These are phyloP conservation scores for Malassezia pachydermatis DNA, from an alignment of 1,284 basidiomycete genomes.

Conservation along the genomic window DNA sequence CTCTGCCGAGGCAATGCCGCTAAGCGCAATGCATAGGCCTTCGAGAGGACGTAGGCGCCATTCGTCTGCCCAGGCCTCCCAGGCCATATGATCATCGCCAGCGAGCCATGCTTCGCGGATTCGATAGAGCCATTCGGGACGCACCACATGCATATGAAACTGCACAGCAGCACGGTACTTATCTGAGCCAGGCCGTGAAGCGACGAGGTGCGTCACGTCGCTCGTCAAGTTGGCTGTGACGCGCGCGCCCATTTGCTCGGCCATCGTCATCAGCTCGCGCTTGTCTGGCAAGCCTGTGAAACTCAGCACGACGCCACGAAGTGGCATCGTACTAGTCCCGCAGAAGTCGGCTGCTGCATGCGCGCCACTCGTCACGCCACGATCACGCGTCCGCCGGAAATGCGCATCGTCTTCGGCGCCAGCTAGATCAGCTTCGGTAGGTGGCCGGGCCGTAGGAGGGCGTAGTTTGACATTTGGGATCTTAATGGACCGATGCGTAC, in stretches of 20 bases:
- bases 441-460: constrained; percentile 20
- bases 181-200: constrained; percentile 59
- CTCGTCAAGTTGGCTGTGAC: constrained; percentile 62
- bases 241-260: constrained; percentile 63
- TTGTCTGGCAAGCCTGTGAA: constrained; percentile 61
- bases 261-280: constrained; percentile 60
- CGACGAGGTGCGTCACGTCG: constrained; percentile 67
- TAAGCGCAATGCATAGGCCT: constrained; percentile 52
- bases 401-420: constrained; percentile 36
- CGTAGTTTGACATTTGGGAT: constrained; percentile 44
- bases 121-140: constrained; percentile 61
- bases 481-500: constrained; percentile 40
- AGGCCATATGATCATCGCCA: constrained; percentile 61
- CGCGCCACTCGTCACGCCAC: constrained; percentile 40
- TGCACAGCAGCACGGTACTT: constrained; percentile 73
- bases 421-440: constrained; percentile 17
- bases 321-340: constrained; percentile 53
- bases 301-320: constrained; percentile 59
- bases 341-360: constrained; percentile 36
- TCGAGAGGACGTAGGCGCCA: constrained; percentile 62
- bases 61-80: constrained; percentile 54
- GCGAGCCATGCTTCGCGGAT: constrained; percentile 62
- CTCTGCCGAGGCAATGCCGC: constrained; percentile 15
- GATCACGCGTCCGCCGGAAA: constrained; percentile 25
- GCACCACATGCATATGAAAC: constrained; percentile 62